These are phyloP conservation scores for Clarkia xantiana DNA, from an alignment of 345 rosid genomes.

Conservation along the genomic window DNA sequence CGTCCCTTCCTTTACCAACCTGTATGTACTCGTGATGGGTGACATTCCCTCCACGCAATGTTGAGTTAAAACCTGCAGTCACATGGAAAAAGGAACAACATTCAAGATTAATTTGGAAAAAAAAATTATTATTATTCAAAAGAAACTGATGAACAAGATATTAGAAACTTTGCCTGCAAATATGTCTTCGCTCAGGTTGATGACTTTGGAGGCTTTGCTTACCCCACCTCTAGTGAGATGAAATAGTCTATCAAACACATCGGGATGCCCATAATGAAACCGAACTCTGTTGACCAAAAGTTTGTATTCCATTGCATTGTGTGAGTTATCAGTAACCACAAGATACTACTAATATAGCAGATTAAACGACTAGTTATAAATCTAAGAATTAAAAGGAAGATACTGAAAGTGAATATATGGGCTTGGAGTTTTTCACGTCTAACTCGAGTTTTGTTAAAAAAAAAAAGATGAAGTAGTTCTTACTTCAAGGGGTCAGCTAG, in stretches of 20 bases:
- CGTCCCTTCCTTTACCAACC: slow-evolving; percentile 99
- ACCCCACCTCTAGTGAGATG: slow-evolving; percentile 98
- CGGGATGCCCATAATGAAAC: slow-evolving; percentile 99
- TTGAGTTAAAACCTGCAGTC: slow-evolving; percentile 78
- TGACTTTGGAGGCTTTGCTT: slow-evolving; percentile 93
- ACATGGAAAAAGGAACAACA: background rate
- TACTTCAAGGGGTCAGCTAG: slow-evolving; percentile 92
- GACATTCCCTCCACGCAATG: slow-evolving; percentile 98
- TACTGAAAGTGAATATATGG: background rate
- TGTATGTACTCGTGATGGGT: slow-evolving; percentile 99
- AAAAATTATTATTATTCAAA: background rate
- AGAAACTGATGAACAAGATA: background rate
- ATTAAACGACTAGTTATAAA: too few relatives aligned
- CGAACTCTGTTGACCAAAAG: slow-evolving; percentile 53
- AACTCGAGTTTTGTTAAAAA: too few relatives aligned
- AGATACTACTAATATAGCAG: too few relatives aligned
- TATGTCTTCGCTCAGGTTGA: slow-evolving; percentile 96
- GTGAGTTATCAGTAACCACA: too few relatives aligned
- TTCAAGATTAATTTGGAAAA: background rate
- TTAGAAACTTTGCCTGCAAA: slow-evolving; percentile 61
- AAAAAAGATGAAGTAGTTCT: slow-evolving; percentile 12
- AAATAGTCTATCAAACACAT: slow-evolving; percentile 95
- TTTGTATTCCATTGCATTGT: too few relatives aligned
- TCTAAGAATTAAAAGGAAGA: too few relatives aligned
- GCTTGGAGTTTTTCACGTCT: too few relatives aligned